phyloP scores from a whole-genome alignment of 2,329 filamentous ascomycete species.

The Xylaria sp. region DNA sequence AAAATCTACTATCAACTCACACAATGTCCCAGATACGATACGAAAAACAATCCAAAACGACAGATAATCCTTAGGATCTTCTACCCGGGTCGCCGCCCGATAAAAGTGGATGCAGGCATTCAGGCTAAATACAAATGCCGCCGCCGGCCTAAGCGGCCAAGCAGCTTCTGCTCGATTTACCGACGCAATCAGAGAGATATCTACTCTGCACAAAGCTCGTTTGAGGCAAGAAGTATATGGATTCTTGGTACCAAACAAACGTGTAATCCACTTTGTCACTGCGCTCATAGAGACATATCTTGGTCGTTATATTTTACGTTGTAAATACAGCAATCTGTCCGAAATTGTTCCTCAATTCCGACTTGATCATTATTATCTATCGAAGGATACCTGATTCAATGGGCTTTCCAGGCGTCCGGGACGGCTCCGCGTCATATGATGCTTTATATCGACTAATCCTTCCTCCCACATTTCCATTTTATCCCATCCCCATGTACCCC shows the following conservation, averaged over 20 bases:
- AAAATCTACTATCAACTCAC: neutral
- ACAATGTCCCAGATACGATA: neutral
- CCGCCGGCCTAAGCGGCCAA: slow-evolving; percentile 2
- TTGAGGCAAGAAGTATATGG: neutral
- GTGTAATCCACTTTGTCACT: neutral
- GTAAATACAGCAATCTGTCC: neutral
- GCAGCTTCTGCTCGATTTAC: neutral
- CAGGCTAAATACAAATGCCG: slow-evolving; percentile 30
- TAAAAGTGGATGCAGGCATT: slow-evolving; percentile 15
- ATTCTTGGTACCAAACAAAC: neutral
- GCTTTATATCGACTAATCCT: slow-evolving; percentile 11
- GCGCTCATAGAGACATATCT: neutral
- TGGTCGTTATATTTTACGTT: neutral
- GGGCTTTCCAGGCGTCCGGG: slow-evolving; percentile 3
- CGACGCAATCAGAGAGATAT: neutral
- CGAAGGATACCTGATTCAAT: neutral
- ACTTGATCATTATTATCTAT: neutral
- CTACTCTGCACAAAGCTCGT: slow-evolving; percentile 16
- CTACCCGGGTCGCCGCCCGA: neutral
- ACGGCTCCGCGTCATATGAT: slow-evolving; percentile 2
- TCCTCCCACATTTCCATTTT: slow-evolving; percentile 33
- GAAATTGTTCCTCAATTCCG: neutral
- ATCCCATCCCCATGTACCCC: slow-evolving; percentile 34
- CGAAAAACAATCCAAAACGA: neutral
- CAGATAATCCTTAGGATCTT: neutral